Evolutionary conservation across 768 basidiomycete species (phyloP), one percentile per base, ranked within the genome.

Genomic region (Agrocybe praecox): DNA sequence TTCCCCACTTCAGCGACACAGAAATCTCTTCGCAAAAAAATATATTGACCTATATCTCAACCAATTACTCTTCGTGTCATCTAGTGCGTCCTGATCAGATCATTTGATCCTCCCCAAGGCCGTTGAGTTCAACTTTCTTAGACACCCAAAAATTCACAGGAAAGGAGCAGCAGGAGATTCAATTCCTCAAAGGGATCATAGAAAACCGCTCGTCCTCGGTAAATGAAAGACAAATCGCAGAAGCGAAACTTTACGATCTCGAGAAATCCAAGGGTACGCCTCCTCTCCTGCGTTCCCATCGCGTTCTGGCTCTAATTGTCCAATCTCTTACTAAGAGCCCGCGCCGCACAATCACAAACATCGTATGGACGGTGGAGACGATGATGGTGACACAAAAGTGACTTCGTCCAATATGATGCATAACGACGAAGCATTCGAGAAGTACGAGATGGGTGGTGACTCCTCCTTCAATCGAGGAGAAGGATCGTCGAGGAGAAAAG

Each of bases 391-490:
- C 6, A 46, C 32, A 3, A 46, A 52, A 15, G 36, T 40, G 36
- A 40, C 36, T 4, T 40, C 36, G 14, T 58, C 29, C 40, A 59
- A 59, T 22, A 57, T 59, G 18, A 64, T 57, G 19, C 57, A 57
- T 42, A 58, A 64, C 21, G 65, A 66, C 48, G 62, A 64, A 46
- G 60, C 65, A 2, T 66, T 66, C 49, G 65, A 66, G 48, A 43
- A 57, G n/a, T 66, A 52, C 36, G 61, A 56, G 21, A 66, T 66
- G 65, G 65, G 65, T 2, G 55, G 33, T 1, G 22, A 58, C 15
- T 40, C 36, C 3, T 40, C 36, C 12, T 40, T 15, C 36, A 14
- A 40, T 40, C 36, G 36, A 40, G 47, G 42, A 17, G 5, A 34
- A 0, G 26, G 45, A 6, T 10, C 33, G 6, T 24, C 40, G 3